Evolutionary conservation across 1,284 basidiomycete species (phyloP).

Genomic region (Schizophyllum amplum): DNA sequence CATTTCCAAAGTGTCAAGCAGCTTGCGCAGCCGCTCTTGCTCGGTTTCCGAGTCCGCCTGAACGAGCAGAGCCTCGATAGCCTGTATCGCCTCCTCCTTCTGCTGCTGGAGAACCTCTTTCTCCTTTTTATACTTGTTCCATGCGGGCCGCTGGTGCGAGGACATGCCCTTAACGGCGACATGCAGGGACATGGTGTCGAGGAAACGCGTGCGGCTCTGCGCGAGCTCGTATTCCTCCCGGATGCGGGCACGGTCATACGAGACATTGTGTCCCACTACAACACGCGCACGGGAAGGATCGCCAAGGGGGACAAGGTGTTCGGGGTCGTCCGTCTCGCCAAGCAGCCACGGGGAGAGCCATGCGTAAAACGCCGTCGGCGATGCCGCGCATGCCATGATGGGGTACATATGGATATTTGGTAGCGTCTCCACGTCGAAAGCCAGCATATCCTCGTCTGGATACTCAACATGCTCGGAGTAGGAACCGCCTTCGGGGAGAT

Average conservation of each 20-base stretch:
- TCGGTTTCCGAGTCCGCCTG: conserved; percentile 35
- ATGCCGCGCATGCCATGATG: conserved; percentile 86
- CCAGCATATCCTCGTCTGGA: conserved; percentile 69
- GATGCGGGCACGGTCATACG: conserved; percentile 86
- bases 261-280: conserved; percentile 91
- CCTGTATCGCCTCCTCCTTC: conserved; percentile 48
- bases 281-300: conserved; percentile 46
- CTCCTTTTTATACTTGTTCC: conserved; percentile 69
- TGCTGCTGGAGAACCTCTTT: conserved; percentile 21
- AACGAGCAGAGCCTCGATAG: conserved; percentile 40
- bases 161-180: conserved; percentile 94
- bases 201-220: conserved; percentile 70
- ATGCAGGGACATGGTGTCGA: conserved; percentile 96
- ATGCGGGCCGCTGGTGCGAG: conserved; percentile 89
- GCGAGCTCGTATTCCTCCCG: conserved; percentile 78
- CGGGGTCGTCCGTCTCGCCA: conserved; percentile 49
- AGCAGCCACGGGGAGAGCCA: conserved; percentile 96
- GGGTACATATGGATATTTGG: conserved; percentile 77
- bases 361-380: conserved; percentile 83
- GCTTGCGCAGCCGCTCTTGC: conserved; percentile 22
- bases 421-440: conserved; percentile 95
- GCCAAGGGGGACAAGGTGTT: conserved; percentile 77
- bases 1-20: conserved; percentile 23
- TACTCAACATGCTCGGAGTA: conserved; percentile 56
- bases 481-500: conserved; percentile 54